These are phyloP conservation scores for Paramecium caudatum DNA, from an alignment of 73 alveolate species.

Conservation along the genomic window DNA sequence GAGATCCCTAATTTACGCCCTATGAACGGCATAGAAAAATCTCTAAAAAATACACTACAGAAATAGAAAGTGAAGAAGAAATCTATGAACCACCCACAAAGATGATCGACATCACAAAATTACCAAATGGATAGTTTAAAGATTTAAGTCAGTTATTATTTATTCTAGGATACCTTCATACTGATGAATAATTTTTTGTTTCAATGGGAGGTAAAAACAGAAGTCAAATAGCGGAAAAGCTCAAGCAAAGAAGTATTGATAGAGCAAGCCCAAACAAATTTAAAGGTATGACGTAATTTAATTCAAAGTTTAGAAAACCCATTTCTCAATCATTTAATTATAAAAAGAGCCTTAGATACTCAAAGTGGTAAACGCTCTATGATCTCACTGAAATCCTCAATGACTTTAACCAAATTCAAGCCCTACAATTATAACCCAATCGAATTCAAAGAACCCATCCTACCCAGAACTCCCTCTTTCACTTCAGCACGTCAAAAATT, in stretches of 20 bases:
- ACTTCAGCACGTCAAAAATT: too few relatives aligned
- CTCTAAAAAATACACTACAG: neutral
- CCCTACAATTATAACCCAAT: too few relatives aligned
- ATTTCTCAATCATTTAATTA: neutral
- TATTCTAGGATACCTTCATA: slow-evolving; percentile 6
- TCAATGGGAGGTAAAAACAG: slow-evolving; percentile 59
- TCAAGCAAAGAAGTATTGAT: neutral
- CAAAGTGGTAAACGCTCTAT: too few relatives aligned
- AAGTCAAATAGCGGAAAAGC: neutral
- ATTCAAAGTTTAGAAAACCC: neutral
- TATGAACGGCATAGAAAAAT: neutral
- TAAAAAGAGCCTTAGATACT: too few relatives aligned
- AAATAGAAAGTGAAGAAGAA: slow-evolving; percentile 10
- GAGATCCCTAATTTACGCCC: neutral
- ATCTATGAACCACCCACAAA: neutral
- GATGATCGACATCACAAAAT: slow-evolving; percentile 57
- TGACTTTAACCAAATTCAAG: too few relatives aligned
- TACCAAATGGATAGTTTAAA: slow-evolving; percentile 56
- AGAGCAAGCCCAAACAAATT: neutral
- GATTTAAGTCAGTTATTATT: neutral
- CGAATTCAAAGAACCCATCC: too few relatives aligned
- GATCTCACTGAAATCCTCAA: too few relatives aligned
- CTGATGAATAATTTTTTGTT: slow-evolving; percentile 64
- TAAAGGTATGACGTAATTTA: neutral
- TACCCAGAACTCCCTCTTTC: too few relatives aligned